Base-by-base conservation (phyloP, 192 early-diverging fungal genomes). In the Phycomyces blakesleeanus region DNA sequence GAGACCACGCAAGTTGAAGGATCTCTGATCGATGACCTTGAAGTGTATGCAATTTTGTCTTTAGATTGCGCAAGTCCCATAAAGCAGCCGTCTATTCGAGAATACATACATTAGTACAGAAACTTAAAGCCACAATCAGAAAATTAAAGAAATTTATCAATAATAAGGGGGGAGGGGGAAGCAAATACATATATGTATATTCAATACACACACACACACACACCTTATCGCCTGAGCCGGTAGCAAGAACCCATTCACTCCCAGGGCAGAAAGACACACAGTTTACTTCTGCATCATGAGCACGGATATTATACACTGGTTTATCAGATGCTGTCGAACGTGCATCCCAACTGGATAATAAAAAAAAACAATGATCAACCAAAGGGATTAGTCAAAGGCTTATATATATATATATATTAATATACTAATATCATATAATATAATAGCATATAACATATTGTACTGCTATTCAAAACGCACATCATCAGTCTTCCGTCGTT, bases 11-110 rank as follows among this genome's bases (percentile, higher is more conserved):
- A 55, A 99, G 73, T 79, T 96, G 94, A 64, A 96, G 77, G 40
- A 99, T 88, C 70, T 96, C 97, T 55, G 93, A 91, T 78, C 91
- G 88, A 81, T 99, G 97, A 5, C 82, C 87, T 60, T 95, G 89
- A 11, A 99, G 82, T 51, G 88, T 80, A 74, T 97, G 94, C 50
- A 99, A 74, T 62, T 86, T 85, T 47, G 78, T 68, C 63, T 90
- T 90, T 51, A 97, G 77, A 76, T 97, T 95, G 62, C 97, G 91
- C 77, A 97, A 72, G 81, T 99, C 97, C 97, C 97, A 99, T 18
- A 99, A 79, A 3, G 86, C 93, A 16, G 94, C 89, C 2, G 93
- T 95, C 81, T 92, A 37, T 59, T 1, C 20, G 26, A 21, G 22
- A 40, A 26, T 26, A 12, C 16, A 41, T 21, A 47, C 37, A 47